Base-by-base conservation (phyloP, 2,329 filamentous ascomycete genomes). In the Dendrostoma leiphaemia region DNA sequence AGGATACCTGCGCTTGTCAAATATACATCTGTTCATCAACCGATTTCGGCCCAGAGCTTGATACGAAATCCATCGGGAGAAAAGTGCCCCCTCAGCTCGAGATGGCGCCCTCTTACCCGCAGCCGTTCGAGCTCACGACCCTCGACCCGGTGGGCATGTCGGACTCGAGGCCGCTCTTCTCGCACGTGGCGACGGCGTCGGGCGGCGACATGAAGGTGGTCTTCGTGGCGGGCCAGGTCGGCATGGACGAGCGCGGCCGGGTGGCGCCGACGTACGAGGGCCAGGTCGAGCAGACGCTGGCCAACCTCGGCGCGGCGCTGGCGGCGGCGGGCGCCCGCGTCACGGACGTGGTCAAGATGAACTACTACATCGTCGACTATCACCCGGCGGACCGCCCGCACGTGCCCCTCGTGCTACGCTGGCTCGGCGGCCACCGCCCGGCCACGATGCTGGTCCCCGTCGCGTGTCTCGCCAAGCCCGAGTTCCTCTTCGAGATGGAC, bases 281-380 rank as follows among this genome's bases (percentile, higher is more conserved):
- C 2, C 73, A 75, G 55, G 70, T 75, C 26, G 67, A 73, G 29
- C 67, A 74, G 0, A 65, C 70, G 0, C 61, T 74, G 3, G 51
- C 70, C 23, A 74, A 74, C 55, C 61, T 76, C 7, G 66, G 65
- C 44, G 67, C 67, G 13, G 58, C 71, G 44, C 61, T 74, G 8
- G 54, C 69, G 43, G 65, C 69, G 3, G 67, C 70, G 1, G 71
- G 72, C 0, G 67, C 72, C 5, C 58, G 59, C 1, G 58, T 72
- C 12, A 58, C 61, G 4, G 65, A 77, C 53, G 71, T 77, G 21
- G 63, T 67, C 12, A 75, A 76, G 55, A 60, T 77, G 9, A 74
- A 64, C 0, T 55, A 75, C 17, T 75, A 70, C 51, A 73, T 78
- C 38, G 74, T 78, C 53, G 62, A 74, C 59, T 77, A 77, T 54